Percentiles rank a stretch among this genome's conserved stretches.
Conservation (phyloP, 2,329 filamentous ascomycete species). For the Scytalidium sp. region DNA sequence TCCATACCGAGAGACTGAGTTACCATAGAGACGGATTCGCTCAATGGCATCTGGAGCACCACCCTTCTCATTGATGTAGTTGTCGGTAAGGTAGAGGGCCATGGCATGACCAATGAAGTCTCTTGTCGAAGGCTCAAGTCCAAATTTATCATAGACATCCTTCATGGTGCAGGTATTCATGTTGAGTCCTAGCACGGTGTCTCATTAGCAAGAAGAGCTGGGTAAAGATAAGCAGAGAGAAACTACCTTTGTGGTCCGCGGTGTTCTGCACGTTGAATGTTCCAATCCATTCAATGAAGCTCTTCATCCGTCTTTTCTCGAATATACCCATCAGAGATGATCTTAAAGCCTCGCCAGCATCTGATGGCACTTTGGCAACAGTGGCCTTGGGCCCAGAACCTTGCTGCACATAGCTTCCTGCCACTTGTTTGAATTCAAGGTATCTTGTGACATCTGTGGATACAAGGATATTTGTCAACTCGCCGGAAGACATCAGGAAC, state of each 20-base stretch:
- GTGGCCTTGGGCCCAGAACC: slow-evolving; percentile 78
- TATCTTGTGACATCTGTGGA: slow-evolving; percentile 90
- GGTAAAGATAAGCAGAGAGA: neutral
- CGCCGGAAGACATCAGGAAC: slow-evolving; percentile 97
- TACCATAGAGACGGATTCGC: slow-evolving; percentile 93
- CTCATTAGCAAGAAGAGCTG: slow-evolving; percentile 17
- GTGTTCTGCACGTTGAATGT: slow-evolving; percentile 80
- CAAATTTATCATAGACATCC: slow-evolving; percentile 98
- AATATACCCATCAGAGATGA: slow-evolving; percentile 96
- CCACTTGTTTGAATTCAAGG: slow-evolving; percentile 91
- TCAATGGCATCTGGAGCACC: slow-evolving; percentile 80
- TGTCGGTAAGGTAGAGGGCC: slow-evolving; percentile 90
- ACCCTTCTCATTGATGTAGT: slow-evolving; percentile 74
- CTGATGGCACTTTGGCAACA: slow-evolving; percentile 94
- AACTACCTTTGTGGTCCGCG: slow-evolving; percentile 81
- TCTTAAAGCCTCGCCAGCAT: slow-evolving; percentile 83
- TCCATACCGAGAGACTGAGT: slow-evolving; percentile 95
- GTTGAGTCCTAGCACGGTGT: slow-evolving; percentile 64
- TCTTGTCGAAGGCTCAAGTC: slow-evolving; percentile 81
- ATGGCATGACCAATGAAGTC: slow-evolving; percentile 99
- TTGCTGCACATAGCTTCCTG: slow-evolving; percentile 95
- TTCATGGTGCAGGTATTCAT: slow-evolving; percentile 82
- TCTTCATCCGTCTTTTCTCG: slow-evolving; percentile 96
- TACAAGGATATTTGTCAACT: slow-evolving; percentile 97
- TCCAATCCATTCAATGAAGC: slow-evolving; percentile 94